Base-by-base conservation (phyloP, 2,329 filamentous ascomycete species). In the Trichoderma arundinaceum region DNA sequence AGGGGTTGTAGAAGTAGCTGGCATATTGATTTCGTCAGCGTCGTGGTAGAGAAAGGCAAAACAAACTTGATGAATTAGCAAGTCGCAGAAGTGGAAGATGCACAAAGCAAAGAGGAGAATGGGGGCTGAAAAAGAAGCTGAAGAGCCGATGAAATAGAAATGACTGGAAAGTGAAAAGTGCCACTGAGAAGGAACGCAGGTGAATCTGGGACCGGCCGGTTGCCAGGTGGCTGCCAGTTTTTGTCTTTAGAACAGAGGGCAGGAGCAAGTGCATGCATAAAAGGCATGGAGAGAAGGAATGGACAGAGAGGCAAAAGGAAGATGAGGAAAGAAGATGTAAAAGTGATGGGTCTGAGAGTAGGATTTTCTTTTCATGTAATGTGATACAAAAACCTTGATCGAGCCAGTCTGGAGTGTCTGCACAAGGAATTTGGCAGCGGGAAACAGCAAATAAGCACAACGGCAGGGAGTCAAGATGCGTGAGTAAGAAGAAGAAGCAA, bases 141-240 rank as follows among this genome's bases (percentile, higher is more conserved):
- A 48, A 19, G 6, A 60, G 3, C 12, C 32, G 9, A 32, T 51
- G 46, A 46, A 22, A 38, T 35, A n/a, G 4, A 53, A 9, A 12
- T 53, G 32, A 38, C 38, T 7, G 33, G 51, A 35, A 53, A 38
- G 12, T 3, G 52, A 17, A 41, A 57, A 7, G 43, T 12, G 41
- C 15, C 6, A 35, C 44, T 48, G 43, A 41, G 63, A 54, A 56
- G 38, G 57, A 49, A 17, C 44, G 63, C 44, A 38, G 48, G 54
- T 57, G 53, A 59, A 65, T 59, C 43, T 12, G 38, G 63, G 54
- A 8, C 51, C 35, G 65, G 7, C 43, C 17, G 10, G 44, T 51
- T 12, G 65, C 52, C 59, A 53, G 59, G 59, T 58, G 65, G 49
- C 59, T 58, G 65, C 65, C 65, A 66, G 65, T 53, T 43, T 60